Base-by-base conservation (phyloP, 2,329 filamentous ascomycete species). In the Diaporthe ampelina region DNA sequence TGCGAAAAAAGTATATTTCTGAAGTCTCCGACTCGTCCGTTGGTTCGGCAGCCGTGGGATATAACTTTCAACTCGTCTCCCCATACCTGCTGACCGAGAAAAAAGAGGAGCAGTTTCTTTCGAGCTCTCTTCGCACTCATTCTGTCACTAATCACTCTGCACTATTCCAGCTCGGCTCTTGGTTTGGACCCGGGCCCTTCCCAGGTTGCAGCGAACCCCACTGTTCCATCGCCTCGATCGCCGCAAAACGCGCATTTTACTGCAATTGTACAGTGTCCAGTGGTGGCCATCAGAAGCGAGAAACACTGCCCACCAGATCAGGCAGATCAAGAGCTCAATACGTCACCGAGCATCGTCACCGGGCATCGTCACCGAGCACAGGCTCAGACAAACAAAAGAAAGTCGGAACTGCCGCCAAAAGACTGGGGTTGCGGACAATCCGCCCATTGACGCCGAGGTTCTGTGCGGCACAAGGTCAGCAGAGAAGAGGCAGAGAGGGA, bases 131-230 rank as follows among this genome's bases (percentile, higher is more conserved):
- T 52, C 45, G 3, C 70, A 48, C 40, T 48, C 26, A 24, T 10
- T 8, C 17, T 13, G 13, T 43, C 40, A 17, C 40, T 19, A 7
- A 43, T 17, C 40, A 10, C 45, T 4, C 45, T 50, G 45, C 58
- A 63, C 24, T 50, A 9, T 5, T 54, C 43, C 35, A 32, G 26
- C 19, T 59, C 54, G 50, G 69, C 43, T 72, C 45, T 21, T 48
- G 24, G 48, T 29, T 37, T 35, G 35, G 24, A 40, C 19, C 24
- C 11, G 40, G 54, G 40, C 32, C 57, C 40, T 52, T 24, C 57
- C 37, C 32, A 72, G 57, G 54, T 58, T 58, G 35, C 24, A 59
- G 58, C 58, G 70, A 72, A 52, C 70, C 70, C 70, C 70, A 72
- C 70, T 45, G 37, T 61, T 29, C 48, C 70, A 50, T 63, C 70